Evolutionary conservation across 768 basidiomycete genomes (phyloP).

Genomic region (Omphalotus guepiniiformis): DNA sequence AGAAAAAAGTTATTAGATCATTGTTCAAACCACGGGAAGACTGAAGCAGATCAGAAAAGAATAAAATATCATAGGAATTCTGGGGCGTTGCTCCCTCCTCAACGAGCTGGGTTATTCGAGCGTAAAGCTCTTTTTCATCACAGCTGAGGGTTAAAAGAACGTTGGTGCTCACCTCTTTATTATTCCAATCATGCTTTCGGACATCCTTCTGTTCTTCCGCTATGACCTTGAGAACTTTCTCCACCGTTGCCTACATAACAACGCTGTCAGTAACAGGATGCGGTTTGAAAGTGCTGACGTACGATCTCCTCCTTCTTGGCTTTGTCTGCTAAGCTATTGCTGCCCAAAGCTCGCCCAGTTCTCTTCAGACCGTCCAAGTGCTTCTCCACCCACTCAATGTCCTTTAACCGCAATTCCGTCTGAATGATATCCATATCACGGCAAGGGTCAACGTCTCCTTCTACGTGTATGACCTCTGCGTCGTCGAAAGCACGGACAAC

Average conservation of each 20-base stretch:
- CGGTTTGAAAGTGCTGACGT: conserved; percentile 20
- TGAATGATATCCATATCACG: conserved; percentile 98
- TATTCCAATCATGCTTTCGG: conserved; percentile 90
- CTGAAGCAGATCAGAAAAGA: conserved; percentile 29
- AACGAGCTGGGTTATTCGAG: conserved; percentile 82
- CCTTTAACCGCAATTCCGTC: conserved; percentile 91
- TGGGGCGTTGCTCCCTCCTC: conserved; percentile 84
- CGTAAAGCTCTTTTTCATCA: conserved; percentile 72
- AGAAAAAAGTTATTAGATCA: conserved; percentile 19
- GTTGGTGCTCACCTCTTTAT: conserved; percentile 93
- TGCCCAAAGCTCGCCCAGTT: conserved; percentile 65
- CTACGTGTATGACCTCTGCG: conserved; percentile 98
- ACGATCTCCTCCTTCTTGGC: conserved; percentile 96
- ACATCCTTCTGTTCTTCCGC: conserved; percentile 83
- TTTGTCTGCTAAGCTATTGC: conserved; percentile 81
- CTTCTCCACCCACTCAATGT: conserved; percentile 99
- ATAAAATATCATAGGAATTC: conserved; percentile 55
- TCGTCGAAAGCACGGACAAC: conserved; percentile 98
- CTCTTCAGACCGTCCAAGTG: conserved; percentile 76
- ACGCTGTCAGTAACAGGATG: too few relatives aligned
- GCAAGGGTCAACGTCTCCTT: conserved; percentile 93
- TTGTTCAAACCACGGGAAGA: conserved; percentile 8
- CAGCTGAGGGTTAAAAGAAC: conserved; percentile 1
- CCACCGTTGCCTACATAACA: conserved; percentile 62
- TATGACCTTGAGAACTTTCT: conserved; percentile 79